Evolutionary conservation across 2,329 filamentous ascomycete genomes (phyloP).

Genomic region (Venturia pyrina): DNA sequence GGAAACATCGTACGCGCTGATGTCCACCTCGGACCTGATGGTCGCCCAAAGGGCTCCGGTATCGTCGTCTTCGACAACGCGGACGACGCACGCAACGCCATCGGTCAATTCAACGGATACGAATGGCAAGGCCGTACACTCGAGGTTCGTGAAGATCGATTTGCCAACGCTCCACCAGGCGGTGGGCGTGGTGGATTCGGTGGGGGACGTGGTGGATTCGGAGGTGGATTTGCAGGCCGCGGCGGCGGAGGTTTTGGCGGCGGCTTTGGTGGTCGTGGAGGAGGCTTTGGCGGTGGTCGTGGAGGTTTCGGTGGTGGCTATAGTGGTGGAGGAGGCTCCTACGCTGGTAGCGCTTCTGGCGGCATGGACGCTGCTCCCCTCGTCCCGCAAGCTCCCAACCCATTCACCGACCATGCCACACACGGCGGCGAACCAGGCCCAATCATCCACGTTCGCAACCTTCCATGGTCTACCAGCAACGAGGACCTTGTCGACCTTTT

Average conservation of each 20-base stretch:
- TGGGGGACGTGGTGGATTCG: slow-evolving; percentile 44
- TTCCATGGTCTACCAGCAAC: slow-evolving; percentile 98
- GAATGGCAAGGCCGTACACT: slow-evolving; percentile 93
- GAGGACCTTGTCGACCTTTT: slow-evolving; percentile 95
- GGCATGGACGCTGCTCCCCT: slow-evolving; percentile 26
- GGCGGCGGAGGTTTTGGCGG: slow-evolving; percentile 47
- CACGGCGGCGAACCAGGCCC: slow-evolving; percentile 74
- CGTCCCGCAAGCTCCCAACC: slow-evolving; percentile 56
- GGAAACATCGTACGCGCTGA: slow-evolving; percentile 74
- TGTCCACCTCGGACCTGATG: slow-evolving; percentile 84
- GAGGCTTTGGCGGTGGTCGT: slow-evolving; percentile 48
- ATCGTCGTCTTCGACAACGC: slow-evolving; percentile 94
- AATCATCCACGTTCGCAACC: slow-evolving; percentile 90
- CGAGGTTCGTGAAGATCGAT: slow-evolving; percentile 94
- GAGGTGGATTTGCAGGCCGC: slow-evolving; percentile 38
- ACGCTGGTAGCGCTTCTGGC: slow-evolving; percentile 23
- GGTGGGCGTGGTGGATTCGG: slow-evolving; percentile 31
- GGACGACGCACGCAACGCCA: slow-evolving; percentile 90
- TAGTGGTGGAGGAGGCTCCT: slow-evolving; percentile 30
- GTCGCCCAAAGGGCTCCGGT: slow-evolving; percentile 89
- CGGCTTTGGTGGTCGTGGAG: slow-evolving; percentile 39
- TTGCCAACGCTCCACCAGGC: slow-evolving; percentile 52
- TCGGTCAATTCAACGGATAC: slow-evolving; percentile 95
- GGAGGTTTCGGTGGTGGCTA: slow-evolving; percentile 27
- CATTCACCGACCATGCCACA: slow-evolving; percentile 88